Conservation (phyloP, 2,329 filamentous ascomycete species). For the Colletotrichum sojae region DNA sequence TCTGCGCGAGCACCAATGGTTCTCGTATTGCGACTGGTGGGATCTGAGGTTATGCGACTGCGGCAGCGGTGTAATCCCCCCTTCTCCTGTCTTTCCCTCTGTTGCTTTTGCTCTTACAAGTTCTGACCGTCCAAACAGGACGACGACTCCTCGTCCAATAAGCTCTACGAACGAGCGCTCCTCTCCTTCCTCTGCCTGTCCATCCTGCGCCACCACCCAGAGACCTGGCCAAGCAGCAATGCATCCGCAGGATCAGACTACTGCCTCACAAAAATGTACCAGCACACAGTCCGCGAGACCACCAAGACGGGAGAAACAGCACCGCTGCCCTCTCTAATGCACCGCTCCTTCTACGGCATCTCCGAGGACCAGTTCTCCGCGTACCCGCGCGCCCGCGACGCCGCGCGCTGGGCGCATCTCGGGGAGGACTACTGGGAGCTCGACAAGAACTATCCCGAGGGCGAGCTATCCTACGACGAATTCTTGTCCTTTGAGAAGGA, state of each 20-base stretch:
- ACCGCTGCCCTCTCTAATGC: constrained; percentile 37
- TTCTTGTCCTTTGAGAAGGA: constrained; percentile 22
- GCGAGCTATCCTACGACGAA: constrained; percentile 30
- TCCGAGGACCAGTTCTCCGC: constrained; percentile 32
- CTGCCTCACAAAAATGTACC: constrained; percentile 40
- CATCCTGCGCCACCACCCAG: constrained; percentile 40
- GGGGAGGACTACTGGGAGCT: neutral
- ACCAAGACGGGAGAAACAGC: constrained; percentile 15
- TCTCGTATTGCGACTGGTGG: neutral
- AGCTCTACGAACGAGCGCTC: neutral
- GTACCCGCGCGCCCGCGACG: neutral
- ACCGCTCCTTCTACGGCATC: constrained; percentile 43
- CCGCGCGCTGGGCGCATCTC: neutral
- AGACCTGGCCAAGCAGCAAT: constrained; percentile 28
- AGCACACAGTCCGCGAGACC: constrained; percentile 30
- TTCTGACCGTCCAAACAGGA: no score
- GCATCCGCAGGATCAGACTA: constrained; percentile 33
- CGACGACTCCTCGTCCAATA: neutral
- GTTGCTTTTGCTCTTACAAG: neutral
- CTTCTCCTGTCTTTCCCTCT: neutral
- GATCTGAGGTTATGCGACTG: neutral
- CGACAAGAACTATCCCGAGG: constrained; percentile 24
- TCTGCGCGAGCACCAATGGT: constrained; percentile 37
- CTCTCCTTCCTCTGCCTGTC: constrained; percentile 42
- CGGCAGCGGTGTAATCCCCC: neutral